A percentile compares a stretch with the other conserved stretches of the same genome.
phyloP scores from a whole-genome alignment of 441 rosid genomes.

The Erodium texanum region DNA sequence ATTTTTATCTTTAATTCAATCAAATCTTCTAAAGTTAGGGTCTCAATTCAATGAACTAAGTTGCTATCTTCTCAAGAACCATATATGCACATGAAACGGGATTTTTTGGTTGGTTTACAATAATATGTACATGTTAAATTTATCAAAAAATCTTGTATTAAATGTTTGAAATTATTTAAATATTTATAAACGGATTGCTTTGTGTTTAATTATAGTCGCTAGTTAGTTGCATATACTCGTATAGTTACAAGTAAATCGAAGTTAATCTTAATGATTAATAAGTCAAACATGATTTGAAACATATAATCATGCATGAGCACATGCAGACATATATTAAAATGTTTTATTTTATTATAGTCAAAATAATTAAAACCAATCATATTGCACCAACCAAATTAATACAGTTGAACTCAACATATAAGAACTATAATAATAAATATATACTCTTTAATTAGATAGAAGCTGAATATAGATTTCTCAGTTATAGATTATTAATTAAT shows the following conservation, averaged over 20 bases:
- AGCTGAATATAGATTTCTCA: not conserved
- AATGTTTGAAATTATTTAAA: not conserved
- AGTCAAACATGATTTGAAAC: not conserved
- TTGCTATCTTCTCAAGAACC: not conserved
- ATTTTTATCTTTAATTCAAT: not conserved
- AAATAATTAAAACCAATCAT: not conserved
- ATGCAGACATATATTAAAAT: not conserved
- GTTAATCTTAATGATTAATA: not conserved
- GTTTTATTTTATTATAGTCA: not conserved
- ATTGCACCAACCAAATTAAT: not conserved
- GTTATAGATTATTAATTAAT: not conserved
- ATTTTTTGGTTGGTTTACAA: conserved; percentile 1
- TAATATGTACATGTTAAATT: not conserved
- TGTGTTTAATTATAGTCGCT: too few species aligned
- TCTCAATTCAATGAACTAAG: not conserved
- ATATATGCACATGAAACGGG: not conserved
- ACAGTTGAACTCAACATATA: not conserved
- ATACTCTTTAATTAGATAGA: not conserved
- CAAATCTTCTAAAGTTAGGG: not conserved
- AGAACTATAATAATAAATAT: not conserved
- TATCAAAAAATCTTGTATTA: not conserved
- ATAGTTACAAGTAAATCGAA: not conserved
- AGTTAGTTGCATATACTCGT: too few species aligned
- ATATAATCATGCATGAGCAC: not conserved
- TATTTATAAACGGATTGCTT: too few species aligned